Evolutionary conservation across 345 rosid genomes (phyloP).

Genomic region (Ceriops decandra): DNA sequence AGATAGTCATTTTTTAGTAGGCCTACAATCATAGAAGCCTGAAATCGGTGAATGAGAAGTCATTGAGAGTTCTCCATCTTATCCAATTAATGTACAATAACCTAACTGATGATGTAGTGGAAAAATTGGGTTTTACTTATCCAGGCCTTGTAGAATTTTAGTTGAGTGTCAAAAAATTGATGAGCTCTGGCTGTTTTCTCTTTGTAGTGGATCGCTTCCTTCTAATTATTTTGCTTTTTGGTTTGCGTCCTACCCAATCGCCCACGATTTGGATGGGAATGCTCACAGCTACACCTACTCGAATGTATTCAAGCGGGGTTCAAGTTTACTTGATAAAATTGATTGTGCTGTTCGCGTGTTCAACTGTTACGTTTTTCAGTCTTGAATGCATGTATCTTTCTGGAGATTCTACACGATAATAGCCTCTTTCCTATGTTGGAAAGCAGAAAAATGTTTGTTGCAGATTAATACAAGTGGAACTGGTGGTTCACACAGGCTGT

Average conservation of each 20-base stretch:
- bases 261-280: too few species aligned
- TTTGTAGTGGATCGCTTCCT: too few species aligned
- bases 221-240: too few species aligned
- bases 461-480: background rate
- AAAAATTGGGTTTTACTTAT: constrained; percentile 33
- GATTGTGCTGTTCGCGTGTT: background rate
- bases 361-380: too few species aligned
- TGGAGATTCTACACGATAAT: background rate
- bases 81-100: constrained; percentile 56
- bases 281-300: background rate
- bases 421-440: background rate
- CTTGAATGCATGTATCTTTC: background rate
- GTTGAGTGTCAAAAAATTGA: constrained; percentile 15
- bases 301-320: background rate
- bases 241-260: too few species aligned
- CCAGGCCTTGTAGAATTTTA: constrained; percentile 25
- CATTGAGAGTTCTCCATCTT: constrained; percentile 35
- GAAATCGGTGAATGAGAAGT: constrained; percentile 31
- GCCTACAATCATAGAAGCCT: constrained; percentile 47
- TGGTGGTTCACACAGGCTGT: background rate
- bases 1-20: constrained; percentile 67
- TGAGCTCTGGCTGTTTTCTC: background rate
- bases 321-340: background rate
- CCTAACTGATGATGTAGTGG: constrained; percentile 42
- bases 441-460: too few species aligned